A percentile compares a stretch with the other conserved stretches of the same genome.
Conservation (phyloP, 2,329 filamentous ascomycete genomes). For the Epichloe coenophiala region DNA sequence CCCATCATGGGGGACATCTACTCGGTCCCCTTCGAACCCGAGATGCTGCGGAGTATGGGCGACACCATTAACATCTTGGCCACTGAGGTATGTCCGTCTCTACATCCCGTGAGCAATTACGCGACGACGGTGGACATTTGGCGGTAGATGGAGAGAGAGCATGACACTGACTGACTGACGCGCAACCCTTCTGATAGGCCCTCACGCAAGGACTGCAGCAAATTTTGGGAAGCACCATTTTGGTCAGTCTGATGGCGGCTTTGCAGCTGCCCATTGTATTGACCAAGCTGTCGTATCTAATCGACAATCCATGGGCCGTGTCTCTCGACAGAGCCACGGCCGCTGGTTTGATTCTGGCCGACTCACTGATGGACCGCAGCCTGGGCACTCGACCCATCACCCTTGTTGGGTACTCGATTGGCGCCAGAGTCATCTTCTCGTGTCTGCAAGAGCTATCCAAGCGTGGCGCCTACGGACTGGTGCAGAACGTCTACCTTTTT, state of each 20-base stretch:
- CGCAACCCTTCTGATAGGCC: conserved; percentile 40
- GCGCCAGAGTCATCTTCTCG: conserved; percentile 82
- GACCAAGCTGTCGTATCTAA: conserved; percentile 87
- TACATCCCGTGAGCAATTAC: neutral
- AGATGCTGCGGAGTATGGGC: conserved; percentile 96
- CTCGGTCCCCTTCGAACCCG: conserved; percentile 92
- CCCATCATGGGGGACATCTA: conserved; percentile 98
- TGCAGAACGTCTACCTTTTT: conserved; percentile 94
- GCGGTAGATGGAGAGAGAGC: neutral
- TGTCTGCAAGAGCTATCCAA: conserved; percentile 77
- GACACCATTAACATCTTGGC: conserved; percentile 97
- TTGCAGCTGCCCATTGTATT: conserved; percentile 84
- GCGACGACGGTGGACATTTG: neutral
- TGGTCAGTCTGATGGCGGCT: conserved; percentile 82
- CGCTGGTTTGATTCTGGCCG: conserved; percentile 82
- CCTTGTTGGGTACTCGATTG: conserved; percentile 86
- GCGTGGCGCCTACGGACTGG: conserved; percentile 69
- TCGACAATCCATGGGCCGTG: conserved; percentile 98
- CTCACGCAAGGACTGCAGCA: conserved; percentile 94
- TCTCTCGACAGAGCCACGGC: conserved; percentile 81
- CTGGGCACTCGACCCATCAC: conserved; percentile 85
- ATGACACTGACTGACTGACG: neutral
- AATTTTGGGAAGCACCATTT: conserved; percentile 77
- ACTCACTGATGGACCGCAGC: conserved; percentile 84
- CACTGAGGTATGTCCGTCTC: conserved; percentile 59